phyloP scores from a whole-genome alignment of 495 filamentous ascomycete species.

The Tetracladium setigerum region DNA sequence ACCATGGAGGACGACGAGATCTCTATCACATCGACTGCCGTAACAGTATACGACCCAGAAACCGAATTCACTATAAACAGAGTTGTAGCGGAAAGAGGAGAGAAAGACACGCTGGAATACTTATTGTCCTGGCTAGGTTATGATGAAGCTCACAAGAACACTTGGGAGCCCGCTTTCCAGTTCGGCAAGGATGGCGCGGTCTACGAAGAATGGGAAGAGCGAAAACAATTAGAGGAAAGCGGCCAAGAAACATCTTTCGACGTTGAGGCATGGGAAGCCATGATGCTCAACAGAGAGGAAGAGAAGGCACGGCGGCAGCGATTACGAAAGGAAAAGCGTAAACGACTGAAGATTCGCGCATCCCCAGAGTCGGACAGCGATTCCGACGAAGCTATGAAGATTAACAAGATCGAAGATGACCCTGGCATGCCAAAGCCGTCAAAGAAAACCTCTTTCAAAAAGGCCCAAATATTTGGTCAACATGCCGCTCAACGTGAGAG shows the following conservation, averaged over 20 bases:
- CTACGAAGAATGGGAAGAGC: constrained; percentile 44
- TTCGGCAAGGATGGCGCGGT: constrained; percentile 30
- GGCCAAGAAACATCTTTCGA: constrained; percentile 42
- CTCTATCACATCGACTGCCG: constrained; percentile 52
- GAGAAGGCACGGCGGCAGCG: constrained; percentile 35
- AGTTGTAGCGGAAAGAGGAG: constrained; percentile 42
- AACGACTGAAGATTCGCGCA: not conserved
- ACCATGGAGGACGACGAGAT: constrained; percentile 40
- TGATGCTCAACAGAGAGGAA: constrained; percentile 15
- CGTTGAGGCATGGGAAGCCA: constrained; percentile 34
- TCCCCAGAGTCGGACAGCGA: constrained; percentile 9
- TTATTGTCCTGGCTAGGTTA: constrained; percentile 66
- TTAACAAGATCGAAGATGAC: constrained; percentile 1
- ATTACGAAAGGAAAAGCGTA: constrained; percentile 38
- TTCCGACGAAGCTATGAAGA: constrained; percentile 9
- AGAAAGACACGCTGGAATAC: constrained; percentile 37
- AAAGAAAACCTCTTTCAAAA: not conserved
- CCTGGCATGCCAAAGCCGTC: not conserved
- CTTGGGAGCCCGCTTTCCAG: constrained; percentile 49
- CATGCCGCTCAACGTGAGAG: too few relatives aligned
- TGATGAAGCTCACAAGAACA: constrained; percentile 37
- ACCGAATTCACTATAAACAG: constrained; percentile 34
- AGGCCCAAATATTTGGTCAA: too few relatives aligned
- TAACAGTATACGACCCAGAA: constrained; percentile 30
- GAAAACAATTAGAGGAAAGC: constrained; percentile 33